Evolutionary conservation across 1,284 basidiomycete species (phyloP).

Genomic region (Pyrrhoderma lamaoense): DNA sequence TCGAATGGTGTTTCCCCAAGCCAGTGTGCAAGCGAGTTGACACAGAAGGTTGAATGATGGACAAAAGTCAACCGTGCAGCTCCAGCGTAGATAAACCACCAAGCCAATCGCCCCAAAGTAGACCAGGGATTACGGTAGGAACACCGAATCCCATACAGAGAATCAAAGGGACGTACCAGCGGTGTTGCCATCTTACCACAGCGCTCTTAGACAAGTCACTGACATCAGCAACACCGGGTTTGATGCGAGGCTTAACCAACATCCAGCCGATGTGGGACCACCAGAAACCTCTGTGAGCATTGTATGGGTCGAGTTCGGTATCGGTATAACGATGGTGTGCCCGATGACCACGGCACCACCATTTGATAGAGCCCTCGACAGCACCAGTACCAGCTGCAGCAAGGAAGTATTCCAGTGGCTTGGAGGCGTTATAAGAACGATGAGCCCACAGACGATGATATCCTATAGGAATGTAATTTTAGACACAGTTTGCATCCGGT

Average conservation of each 20-base stretch:
- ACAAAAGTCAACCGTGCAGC: constrained; percentile 79
- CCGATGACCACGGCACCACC: constrained; percentile 93
- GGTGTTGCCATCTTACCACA: constrained; percentile 85
- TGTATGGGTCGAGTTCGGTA: constrained; percentile 92
- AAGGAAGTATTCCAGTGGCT: constrained; percentile 71
- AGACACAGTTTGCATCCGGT: neutral
- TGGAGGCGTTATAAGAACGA: constrained; percentile 83
- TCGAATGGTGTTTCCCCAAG: constrained; percentile 89
- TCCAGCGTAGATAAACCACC: constrained; percentile 88
- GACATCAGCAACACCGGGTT: constrained; percentile 84
- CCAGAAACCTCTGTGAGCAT: constrained; percentile 76
- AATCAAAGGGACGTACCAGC: constrained; percentile 68
- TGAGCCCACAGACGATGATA: constrained; percentile 95
- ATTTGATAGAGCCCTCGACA: constrained; percentile 86
- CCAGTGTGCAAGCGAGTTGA: constrained; percentile 94
- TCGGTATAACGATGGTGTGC: constrained; percentile 95
- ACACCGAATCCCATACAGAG: constrained; percentile 67
- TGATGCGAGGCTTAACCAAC: constrained; percentile 82
- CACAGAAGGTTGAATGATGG: constrained; percentile 93
- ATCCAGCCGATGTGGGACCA: constrained; percentile 91
- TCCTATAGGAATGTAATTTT: constrained; percentile 36
- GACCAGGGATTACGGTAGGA: constrained; percentile 71
- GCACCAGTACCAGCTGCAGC: constrained; percentile 79
- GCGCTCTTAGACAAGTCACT: constrained; percentile 75
- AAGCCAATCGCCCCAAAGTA: constrained; percentile 77